Evolutionary conservation across 129 eudicot species (phyloP).

Genomic region (Oenanthe sinensis): DNA sequence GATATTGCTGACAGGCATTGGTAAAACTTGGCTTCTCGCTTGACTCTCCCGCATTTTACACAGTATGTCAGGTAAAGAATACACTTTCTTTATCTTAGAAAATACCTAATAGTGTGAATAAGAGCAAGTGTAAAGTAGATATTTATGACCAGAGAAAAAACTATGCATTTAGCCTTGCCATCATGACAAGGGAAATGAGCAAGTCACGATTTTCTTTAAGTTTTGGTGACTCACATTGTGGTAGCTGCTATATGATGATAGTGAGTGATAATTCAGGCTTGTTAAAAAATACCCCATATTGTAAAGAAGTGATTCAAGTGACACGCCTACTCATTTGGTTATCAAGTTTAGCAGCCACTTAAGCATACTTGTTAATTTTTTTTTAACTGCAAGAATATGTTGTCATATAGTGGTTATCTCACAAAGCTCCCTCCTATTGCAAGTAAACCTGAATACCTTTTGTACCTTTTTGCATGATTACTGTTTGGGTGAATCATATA

Average conservation of each 20-base stretch:
- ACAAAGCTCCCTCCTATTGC: neutral
- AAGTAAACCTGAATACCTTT: neutral
- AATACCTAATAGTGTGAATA: neutral
- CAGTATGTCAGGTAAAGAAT: slow-evolving; percentile 74
- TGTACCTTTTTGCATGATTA: neutral
- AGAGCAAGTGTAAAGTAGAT: neutral
- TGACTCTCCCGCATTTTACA: slow-evolving; percentile 89
- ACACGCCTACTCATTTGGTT: neutral
- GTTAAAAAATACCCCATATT: neutral
- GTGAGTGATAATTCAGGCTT: neutral
- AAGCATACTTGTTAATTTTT: neutral
- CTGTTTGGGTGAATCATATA: neutral
- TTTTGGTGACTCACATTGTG: neutral
- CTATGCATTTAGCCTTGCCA: neutral
- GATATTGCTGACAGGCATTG: slow-evolving; percentile 52
- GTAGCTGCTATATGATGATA: neutral
- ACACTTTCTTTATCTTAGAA: neutral
- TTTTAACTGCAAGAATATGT: neutral
- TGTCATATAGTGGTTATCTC: neutral
- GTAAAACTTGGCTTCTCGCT: slow-evolving; percentile 62
- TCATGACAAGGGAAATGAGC: neutral
- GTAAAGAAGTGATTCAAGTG: neutral
- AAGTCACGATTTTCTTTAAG: neutral
- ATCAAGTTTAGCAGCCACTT: neutral
- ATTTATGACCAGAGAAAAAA: neutral